These are phyloP conservation scores for Penicillium malachiteum DNA, from an alignment of 495 filamentous ascomycete genomes.

Conservation along the genomic window DNA sequence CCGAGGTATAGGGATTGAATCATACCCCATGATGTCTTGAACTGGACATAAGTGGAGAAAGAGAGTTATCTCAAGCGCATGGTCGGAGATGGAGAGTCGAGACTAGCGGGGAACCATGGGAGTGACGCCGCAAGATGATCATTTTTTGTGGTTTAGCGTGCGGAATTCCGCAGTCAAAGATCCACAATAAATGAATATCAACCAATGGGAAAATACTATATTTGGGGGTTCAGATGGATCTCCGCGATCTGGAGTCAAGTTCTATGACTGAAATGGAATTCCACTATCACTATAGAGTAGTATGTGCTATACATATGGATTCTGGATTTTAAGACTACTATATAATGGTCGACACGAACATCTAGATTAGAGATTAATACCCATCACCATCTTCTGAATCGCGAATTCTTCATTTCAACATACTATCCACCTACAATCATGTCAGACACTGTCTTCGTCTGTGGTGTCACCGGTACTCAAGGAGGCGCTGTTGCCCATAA, in stretches of 20 bases:
- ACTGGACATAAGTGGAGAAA: background rate
- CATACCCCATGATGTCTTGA: background rate
- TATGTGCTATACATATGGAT: too few relatives aligned
- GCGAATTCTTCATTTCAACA: background rate
- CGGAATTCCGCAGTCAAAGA: slow-evolving; percentile 30
- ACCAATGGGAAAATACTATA: background rate
- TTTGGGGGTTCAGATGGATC: background rate
- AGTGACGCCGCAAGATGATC: background rate
- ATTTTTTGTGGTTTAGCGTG: slow-evolving; percentile 5
- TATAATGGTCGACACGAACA: too few relatives aligned
- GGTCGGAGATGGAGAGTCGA: too few relatives aligned
- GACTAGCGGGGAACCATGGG: too few relatives aligned
- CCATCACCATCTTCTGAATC: background rate
- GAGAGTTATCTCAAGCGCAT: too few relatives aligned
- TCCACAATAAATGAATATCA: background rate
- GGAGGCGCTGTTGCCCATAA: slow-evolving; percentile 43
- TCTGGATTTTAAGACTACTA: too few relatives aligned
- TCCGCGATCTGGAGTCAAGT: background rate
- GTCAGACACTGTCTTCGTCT: slow-evolving; percentile 41
- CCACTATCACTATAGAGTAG: too few relatives aligned
- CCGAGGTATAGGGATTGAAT: slow-evolving; percentile 35
- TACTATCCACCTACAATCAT: slow-evolving; percentile 11
- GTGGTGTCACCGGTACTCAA: slow-evolving; percentile 50
- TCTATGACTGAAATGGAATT: background rate
- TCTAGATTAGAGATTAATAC: background rate